Evolutionary conservation across 2,329 filamentous ascomycete species (phyloP), one percentile per base, ranked within the genome.

Genomic region (Eutypa lata): DNA sequence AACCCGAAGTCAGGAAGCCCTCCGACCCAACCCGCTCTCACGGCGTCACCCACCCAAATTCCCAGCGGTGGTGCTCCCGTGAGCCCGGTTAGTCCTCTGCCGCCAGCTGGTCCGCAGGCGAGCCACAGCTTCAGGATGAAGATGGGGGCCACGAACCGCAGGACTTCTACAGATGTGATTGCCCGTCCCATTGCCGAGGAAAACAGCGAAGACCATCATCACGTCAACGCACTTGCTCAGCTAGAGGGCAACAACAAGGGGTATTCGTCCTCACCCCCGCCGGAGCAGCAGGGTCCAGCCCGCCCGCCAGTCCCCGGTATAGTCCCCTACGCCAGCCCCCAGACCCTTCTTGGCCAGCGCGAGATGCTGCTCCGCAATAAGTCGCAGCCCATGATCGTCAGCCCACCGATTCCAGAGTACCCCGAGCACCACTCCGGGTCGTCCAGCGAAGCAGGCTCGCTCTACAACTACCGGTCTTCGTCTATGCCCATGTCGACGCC

Each of bases 341-440:
- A 82, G 58, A 84, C 80, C 5, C 71, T 84, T 6, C 73, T 85
- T 26, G 80, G 78, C 2, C 76, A 80, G 65, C 76, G 81, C 13
- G 81, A 84, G 37, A 71, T 75, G 66, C 74, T 80, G 43, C 69
- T 84, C 19, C 77, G 79, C 24, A 78, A 70, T 61, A 82, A 79
- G 59, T 78, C 79, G 2, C 71, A 77, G 50, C 71, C 74, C 21
- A 72, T 71, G 48, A 56, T 76, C 31, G 51, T 71, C 13, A 55
- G 51, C 45, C 49, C 50, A 51, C 57, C 53, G 13, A 65, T 65
- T 45, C 61, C 62, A 45, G 67, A 66, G 52, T 46, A 56, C 3
- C 38, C 59, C 18, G 48, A 62, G 8, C 51, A 55, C 7, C 48
- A 65, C 44, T 50, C 58, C 26, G 54, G 66, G 33, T 53, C 68